Base-by-base conservation (phyloP, 352 stramenopile genomes). In the Proteromonas lacertae region DNA sequence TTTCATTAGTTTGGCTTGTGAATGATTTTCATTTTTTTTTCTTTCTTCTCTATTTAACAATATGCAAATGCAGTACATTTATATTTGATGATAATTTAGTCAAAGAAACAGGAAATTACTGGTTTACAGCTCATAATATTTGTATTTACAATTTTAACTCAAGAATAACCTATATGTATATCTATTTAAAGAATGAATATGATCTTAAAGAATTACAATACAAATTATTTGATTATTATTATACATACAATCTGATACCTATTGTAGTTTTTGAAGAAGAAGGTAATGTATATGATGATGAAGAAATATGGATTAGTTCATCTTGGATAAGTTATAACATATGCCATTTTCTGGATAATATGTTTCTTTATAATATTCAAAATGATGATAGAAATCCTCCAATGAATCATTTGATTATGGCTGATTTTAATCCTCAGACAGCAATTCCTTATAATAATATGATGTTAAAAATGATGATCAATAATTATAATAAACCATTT, bases 1-100 rank as follows among this genome's bases (percentile, higher is more conserved):
- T 87, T 73, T 90, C 90, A 53, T 92, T 74, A 32, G 90, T 84
- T 14, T 74, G 59, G 14, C 75, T 69, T 41, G 91, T 63, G n/a
- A 70, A 62, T 28, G 70, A 61, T 20, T 84, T 70, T 13, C 60
- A 62, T 25, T 84, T 71, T 44, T 84, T 90, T n/a, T 90, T 66
- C 29, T 70, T 66, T 24, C 81, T 64, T 3, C 64, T 75, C 3
- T 90, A 45, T 4, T 62, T 61, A 50, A 68, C 68, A 29, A 45
- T 53, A 12, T n/a, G n/a, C n/a, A n/a, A n/a, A n/a, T n/a, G n/a
- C n/a, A n/a, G n/a, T n/a, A n/a, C n/a, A n/a, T n/a, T n/a, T n/a
- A n/a, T n/a, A n/a, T n/a, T n/a, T n/a, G n/a, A n/a, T n/a, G n/a
- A n/a, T n/a, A n/a, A n/a, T n/a, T n/a, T n/a, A n/a, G 75, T 78